Evolutionary conservation across 2,329 filamentous ascomycete genomes (phyloP).

Genomic region (Ophiostoma angusticollis): DNA sequence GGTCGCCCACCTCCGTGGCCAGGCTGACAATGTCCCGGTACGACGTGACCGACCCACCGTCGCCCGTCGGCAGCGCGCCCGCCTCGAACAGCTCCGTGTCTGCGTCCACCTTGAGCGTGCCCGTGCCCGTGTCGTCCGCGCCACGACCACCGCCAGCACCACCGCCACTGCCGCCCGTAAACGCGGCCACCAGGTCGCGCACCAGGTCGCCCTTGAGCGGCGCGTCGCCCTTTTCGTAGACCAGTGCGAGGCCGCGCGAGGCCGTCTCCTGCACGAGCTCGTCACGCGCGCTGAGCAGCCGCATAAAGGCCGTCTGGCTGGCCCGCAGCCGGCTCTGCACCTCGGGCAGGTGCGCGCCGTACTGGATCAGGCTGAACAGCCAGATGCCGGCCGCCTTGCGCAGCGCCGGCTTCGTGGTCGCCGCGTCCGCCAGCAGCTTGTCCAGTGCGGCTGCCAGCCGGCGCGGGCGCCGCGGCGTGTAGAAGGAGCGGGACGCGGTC

Average conservation of each 20-base stretch:
- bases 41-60: conserved; percentile 79
- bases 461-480: conserved; percentile 25
- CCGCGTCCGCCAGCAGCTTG: conserved; percentile 64
- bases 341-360: conserved; percentile 66
- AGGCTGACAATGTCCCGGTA: conserved; percentile 96
- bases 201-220: conserved; percentile 71
- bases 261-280: conserved; percentile 94
- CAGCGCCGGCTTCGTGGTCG: conserved; percentile 74
- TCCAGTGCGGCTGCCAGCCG: conserved; percentile 46
- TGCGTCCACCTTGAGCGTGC: conserved; percentile 68
- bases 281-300: conserved; percentile 74
- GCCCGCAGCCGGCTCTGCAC: conserved; percentile 63
- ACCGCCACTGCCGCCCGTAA: too few relatives aligned
- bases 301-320: conserved; percentile 78
- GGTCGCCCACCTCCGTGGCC: conserved; percentile 92
- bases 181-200: conserved; percentile 75
- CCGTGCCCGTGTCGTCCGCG: conserved; percentile 70
- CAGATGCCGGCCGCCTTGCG: conserved; percentile 91
- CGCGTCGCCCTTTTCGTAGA: conserved; percentile 84
- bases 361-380: conserved; percentile 83
- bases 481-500: conserved; percentile 22
- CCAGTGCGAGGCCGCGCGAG: conserved; percentile 76
- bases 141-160: too few relatives aligned
- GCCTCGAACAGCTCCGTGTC: conserved; percentile 92
- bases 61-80: conserved; percentile 77